phyloP scores from a whole-genome alignment of 192 early-diverging fungal genomes.

The Cladochytrium replicatum region DNA sequence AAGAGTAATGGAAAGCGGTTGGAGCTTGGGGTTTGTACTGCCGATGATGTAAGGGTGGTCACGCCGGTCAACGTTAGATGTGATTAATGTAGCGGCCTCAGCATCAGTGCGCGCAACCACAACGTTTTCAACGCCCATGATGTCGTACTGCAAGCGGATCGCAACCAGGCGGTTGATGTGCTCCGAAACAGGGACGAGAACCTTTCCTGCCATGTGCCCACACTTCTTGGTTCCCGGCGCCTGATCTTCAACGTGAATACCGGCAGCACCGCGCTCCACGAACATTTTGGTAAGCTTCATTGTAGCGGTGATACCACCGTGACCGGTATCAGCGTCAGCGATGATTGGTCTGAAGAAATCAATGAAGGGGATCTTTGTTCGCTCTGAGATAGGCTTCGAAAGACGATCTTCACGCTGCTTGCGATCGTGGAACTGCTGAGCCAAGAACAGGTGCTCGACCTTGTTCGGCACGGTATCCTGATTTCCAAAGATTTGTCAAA shows the following conservation, averaged over 20 bases:
- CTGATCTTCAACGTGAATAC: constrained; percentile 91
- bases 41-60: constrained; percentile 96
- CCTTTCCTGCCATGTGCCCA: constrained; percentile 99
- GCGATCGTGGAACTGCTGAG: constrained; percentile 95
- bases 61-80: constrained; percentile 89
- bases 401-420: constrained; percentile 88
- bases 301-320: constrained; percentile 95
- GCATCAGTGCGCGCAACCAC: constrained; percentile 92
- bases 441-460: constrained; percentile 96
- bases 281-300: constrained; percentile 98
- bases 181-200: constrained; percentile 93
- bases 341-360: constrained; percentile 93
- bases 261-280: constrained; percentile 92
- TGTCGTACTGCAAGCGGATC: constrained; percentile 92
- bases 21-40: constrained; percentile 69
- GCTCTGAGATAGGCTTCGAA: constrained; percentile 48
- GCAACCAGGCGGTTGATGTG: constrained; percentile 96
- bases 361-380: constrained; percentile 59
- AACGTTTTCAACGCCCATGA: constrained; percentile 94
- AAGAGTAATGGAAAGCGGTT: constrained; percentile 59
- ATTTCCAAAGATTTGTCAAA: neutral
- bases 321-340: constrained; percentile 96
- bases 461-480: constrained; percentile 86
- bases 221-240: constrained; percentile 96
- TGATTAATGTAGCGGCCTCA: constrained; percentile 93